Evolutionary conservation across 306 rosid species (phyloP).

Genomic region (Canavalia gladiata): DNA sequence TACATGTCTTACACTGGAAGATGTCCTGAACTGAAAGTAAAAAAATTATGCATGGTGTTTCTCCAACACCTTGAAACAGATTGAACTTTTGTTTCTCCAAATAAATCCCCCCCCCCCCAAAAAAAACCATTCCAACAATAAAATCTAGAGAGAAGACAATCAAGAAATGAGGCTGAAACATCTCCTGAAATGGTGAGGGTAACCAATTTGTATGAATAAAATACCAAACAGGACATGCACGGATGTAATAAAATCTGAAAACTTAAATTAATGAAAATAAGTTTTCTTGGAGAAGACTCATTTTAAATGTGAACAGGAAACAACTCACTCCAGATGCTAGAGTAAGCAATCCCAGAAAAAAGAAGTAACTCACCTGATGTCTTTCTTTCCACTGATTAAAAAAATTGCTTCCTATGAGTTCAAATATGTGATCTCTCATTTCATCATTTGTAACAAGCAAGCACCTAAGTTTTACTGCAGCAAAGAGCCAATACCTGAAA

Average conservation of each 20-base stretch:
- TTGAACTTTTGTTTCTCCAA: not conserved
- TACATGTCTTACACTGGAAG: not conserved
- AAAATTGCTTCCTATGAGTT: constrained; percentile 82
- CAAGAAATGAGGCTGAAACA: constrained; percentile 1
- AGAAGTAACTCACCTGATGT: constrained; percentile 75
- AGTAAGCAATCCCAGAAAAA: constrained; percentile 26
- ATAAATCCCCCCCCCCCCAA: not conserved
- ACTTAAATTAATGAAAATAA: not conserved
- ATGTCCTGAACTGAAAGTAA: not conserved
- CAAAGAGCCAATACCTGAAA: constrained; percentile 89
- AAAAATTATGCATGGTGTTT: constrained; percentile 21
- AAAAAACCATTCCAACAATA: not conserved
- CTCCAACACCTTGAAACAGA: constrained; percentile 18
- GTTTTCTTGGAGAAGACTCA: not conserved
- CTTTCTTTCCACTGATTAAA: constrained; percentile 93
- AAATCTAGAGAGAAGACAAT: constrained; percentile 12
- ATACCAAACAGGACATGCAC: constrained; percentile 19
- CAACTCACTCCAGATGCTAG: not conserved
- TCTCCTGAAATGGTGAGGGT: not conserved
- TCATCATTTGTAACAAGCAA: constrained; percentile 94
- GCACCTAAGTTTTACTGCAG: constrained; percentile 83
- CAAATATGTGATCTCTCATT: constrained; percentile 96
- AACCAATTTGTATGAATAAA: constrained; percentile 26
- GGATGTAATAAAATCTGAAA: constrained; percentile 33
- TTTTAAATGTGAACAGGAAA: constrained; percentile 19